Conservation (phyloP, 2,329 filamentous ascomycete genomes). For the Phoma herbarum region DNA sequence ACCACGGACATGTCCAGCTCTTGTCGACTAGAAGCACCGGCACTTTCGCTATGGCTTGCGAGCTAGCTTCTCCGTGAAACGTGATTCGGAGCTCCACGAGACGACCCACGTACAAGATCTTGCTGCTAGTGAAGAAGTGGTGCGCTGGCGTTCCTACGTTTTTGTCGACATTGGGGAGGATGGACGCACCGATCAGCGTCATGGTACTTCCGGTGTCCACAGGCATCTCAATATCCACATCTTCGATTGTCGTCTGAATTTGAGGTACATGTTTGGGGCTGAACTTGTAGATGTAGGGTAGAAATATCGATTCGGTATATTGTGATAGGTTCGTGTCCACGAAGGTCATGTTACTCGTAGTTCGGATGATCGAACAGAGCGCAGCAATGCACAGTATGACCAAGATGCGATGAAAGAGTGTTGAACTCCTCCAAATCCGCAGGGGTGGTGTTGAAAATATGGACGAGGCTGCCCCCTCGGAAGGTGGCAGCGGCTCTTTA, state of each 20-base stretch:
- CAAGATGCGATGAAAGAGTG: slow-evolving; percentile 28
- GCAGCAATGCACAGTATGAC: slow-evolving; percentile 14
- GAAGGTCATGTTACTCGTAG: slow-evolving; percentile 21
- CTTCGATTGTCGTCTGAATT: slow-evolving; percentile 40
- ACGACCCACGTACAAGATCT: slow-evolving; percentile 45
- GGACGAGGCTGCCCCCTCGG: slow-evolving; percentile 10
- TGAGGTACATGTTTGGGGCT: slow-evolving; percentile 36
- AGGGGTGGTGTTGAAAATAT: slow-evolving; percentile 29
- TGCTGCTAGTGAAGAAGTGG: slow-evolving; percentile 48
- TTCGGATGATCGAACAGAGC: slow-evolving; percentile 18
- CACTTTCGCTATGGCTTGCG: slow-evolving; percentile 36
- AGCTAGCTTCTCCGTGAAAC: slow-evolving; percentile 35
- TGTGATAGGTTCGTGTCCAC: slow-evolving; percentile 21
- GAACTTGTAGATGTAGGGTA: slow-evolving; percentile 45
- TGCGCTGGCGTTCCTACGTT: slow-evolving; percentile 39
- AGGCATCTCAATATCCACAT: slow-evolving; percentile 42
- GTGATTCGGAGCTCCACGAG: slow-evolving; percentile 40
- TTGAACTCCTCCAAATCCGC: slow-evolving; percentile 28
- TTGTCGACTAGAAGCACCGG: slow-evolving; percentile 46
- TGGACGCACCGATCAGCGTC: slow-evolving; percentile 44
- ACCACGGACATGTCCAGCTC: slow-evolving; percentile 47
- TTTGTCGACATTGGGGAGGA: slow-evolving; percentile 39
- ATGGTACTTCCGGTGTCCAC: slow-evolving; percentile 50
- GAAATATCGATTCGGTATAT: slow-evolving; percentile 40
- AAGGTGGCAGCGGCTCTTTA: slow-evolving; percentile 22